Conservation (phyloP, 164 flowering plant species). For the Umbellularia californica region DNA sequence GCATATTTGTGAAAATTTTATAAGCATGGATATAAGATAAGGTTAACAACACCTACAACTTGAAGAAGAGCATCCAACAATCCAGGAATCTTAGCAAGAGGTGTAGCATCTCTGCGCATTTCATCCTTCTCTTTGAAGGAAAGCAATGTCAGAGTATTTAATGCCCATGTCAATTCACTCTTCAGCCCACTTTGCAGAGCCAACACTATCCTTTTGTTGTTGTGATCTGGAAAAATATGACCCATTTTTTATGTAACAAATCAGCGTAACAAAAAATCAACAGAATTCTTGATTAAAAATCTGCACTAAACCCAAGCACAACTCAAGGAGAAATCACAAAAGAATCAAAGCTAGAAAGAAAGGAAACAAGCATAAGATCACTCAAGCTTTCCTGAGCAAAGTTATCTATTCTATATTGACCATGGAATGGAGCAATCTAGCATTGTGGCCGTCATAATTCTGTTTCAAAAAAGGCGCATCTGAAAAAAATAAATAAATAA, state of each 20-base stretch:
- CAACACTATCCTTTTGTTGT: conserved; percentile 83
- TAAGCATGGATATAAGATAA: neutral
- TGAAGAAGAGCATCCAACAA: conserved; percentile 95
- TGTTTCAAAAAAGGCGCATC: too few relatives aligned
- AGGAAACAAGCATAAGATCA: too few relatives aligned
- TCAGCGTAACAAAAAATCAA: neutral
- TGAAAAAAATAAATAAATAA: too few relatives aligned
- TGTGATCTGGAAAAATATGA: conserved; percentile 56
- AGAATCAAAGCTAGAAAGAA: neutral
- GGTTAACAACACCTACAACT: conserved; percentile 56
- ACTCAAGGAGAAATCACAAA: neutral
- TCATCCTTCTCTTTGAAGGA: conserved; percentile 98
- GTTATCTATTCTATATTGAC: too few relatives aligned
- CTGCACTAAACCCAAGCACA: neutral
- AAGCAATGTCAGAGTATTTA: conserved; percentile 90
- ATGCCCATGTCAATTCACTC: conserved; percentile 95
- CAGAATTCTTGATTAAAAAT: neutral
- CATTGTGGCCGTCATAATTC: too few relatives aligned
- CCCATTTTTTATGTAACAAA: neutral
- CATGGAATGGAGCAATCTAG: too few relatives aligned
- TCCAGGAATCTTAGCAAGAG: conserved; percentile 89
- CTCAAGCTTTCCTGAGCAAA: too few relatives aligned
- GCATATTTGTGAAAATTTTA: too few relatives aligned
- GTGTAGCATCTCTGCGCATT: conserved; percentile 79
- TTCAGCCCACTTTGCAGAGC: conserved; percentile 98